phyloP scores from a whole-genome alignment of 1,284 basidiomycete genomes.

The Entoloma clypeatum region DNA sequence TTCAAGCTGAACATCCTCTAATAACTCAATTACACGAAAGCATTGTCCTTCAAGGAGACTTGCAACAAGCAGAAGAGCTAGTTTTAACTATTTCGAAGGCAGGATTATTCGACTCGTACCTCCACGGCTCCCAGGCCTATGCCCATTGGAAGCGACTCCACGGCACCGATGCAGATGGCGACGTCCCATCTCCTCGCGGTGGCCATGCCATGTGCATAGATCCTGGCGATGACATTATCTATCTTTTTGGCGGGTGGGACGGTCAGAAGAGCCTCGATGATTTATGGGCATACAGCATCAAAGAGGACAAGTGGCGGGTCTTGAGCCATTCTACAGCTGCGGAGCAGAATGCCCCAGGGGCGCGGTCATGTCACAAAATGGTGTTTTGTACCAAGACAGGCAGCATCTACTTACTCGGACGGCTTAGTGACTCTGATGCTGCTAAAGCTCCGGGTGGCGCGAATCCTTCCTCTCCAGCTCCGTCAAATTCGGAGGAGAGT shows the following conservation, averaged over 20 bases:
- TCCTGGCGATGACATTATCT: conserved; percentile 56
- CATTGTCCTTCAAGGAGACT: conserved; percentile 67
- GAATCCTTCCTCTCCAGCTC: conserved; percentile 7
- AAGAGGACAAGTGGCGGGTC: conserved; percentile 59
- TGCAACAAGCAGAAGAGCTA: conserved; percentile 54
- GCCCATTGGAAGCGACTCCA: conserved; percentile 55
- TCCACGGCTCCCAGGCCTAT: conserved; percentile 52
- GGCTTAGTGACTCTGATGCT: conserved; percentile 52
- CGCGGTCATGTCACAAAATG: conserved; percentile 82
- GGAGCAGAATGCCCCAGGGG: conserved; percentile 64
- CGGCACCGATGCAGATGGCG: conserved; percentile 58
- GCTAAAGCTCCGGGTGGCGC: conserved; percentile 24
- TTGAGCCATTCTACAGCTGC: conserved; percentile 54
- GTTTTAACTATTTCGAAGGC: conserved; percentile 47
- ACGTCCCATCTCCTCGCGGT: conserved; percentile 61
- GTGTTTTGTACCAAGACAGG: conserved; percentile 70
- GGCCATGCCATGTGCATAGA: conserved; percentile 86
- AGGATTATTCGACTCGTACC: conserved; percentile 56
- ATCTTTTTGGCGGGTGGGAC: conserved; percentile 81
- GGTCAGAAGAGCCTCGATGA: conserved; percentile 73
- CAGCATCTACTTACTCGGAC: conserved; percentile 68
- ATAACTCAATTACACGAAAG: conserved; percentile 62
- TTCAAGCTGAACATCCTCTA: conserved; percentile 69
- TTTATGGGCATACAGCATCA: conserved; percentile 74
- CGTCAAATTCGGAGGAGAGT: conserved; percentile 9